These are phyloP conservation scores for Apophysomyces trapeziformis DNA, from an alignment of 371 early-diverging fungal species.

Conservation along the genomic window DNA sequence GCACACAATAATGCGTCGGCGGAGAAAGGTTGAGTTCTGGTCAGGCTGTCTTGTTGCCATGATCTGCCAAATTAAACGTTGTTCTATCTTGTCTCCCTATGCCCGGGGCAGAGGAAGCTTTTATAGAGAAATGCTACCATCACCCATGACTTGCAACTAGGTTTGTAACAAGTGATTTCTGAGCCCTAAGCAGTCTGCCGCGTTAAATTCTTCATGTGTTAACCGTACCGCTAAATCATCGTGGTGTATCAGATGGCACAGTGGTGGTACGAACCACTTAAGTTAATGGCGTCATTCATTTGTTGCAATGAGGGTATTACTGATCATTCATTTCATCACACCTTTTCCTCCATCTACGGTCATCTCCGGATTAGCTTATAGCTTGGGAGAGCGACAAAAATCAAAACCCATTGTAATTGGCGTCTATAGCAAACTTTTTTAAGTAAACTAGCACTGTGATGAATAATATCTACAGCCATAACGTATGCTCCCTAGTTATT, in stretches of 20 bases:
- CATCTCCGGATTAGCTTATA: neutral
- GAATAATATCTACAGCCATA: too few species aligned
- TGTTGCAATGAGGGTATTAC: neutral
- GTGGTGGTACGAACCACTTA: conserved; percentile 1
- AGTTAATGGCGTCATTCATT: neutral
- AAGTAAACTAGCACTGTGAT: too few species aligned
- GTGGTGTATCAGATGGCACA: conserved; percentile 2
- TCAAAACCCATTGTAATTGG: too few species aligned
- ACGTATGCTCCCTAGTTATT: too few species aligned
- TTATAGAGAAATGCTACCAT: neutral
- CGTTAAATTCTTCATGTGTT: neutral
- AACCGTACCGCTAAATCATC: neutral
- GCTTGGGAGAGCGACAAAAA: neutral
- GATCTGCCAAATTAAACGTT: conserved; percentile 7
- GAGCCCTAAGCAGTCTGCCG: neutral
- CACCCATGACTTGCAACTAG: neutral
- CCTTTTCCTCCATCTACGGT: neutral
- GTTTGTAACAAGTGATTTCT: neutral
- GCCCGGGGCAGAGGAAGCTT: neutral
- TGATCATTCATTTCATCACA: neutral
- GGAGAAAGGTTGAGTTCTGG: neutral
- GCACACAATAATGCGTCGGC: conserved; percentile 39
- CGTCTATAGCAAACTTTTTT: too few species aligned
- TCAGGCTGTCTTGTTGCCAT: neutral
- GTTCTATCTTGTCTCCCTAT: neutral